Conservation (phyloP, 2,329 filamentous ascomycete genomes). For the Aureobasidium sp. region DNA sequence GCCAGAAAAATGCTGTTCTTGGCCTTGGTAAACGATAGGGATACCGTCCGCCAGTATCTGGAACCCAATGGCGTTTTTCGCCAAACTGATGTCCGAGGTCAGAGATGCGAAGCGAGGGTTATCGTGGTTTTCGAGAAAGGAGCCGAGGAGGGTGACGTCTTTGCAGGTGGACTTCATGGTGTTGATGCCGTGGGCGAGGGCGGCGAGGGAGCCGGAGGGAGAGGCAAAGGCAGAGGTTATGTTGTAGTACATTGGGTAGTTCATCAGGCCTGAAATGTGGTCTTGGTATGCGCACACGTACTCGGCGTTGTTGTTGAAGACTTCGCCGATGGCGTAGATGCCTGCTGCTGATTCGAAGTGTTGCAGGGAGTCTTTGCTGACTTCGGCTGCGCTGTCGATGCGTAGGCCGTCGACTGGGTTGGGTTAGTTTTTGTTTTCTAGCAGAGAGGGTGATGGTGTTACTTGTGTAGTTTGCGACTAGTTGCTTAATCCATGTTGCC, state of each 20-base stretch:
- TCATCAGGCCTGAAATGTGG: conserved; percentile 34
- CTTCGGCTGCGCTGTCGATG: conserved; percentile 39
- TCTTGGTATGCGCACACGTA: conserved; percentile 34
- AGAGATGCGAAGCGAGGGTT: conserved; percentile 29
- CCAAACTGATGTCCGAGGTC: conserved; percentile 29
- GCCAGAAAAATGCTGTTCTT: conserved; percentile 34
- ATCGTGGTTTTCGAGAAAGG: conserved; percentile 36
- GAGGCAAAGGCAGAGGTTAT: conserved; percentile 30
- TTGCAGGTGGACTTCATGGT: conserved; percentile 28
- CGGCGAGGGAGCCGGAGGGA: conserved; percentile 28
- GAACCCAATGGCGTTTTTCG: conserved; percentile 32
- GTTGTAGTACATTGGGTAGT: conserved; percentile 37
- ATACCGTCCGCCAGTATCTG: conserved; percentile 35
- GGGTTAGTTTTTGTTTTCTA: neutral
- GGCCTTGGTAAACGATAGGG: conserved; percentile 35
- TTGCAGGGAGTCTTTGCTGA: conserved; percentile 31
- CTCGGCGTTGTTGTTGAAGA: conserved; percentile 30
- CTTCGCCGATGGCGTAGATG: conserved; percentile 37
- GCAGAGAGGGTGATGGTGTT: neutral
- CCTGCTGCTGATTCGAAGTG: conserved; percentile 25
- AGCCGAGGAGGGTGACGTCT: conserved; percentile 30
- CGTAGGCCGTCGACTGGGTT: conserved; percentile 41
- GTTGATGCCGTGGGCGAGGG: conserved; percentile 28
- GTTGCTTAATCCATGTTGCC: conserved; percentile 47
- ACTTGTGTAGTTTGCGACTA: conserved; percentile 50